Evolutionary conservation across 176 grass and related monocot genomes (phyloP).

Genomic region (Puya raimondii): DNA sequence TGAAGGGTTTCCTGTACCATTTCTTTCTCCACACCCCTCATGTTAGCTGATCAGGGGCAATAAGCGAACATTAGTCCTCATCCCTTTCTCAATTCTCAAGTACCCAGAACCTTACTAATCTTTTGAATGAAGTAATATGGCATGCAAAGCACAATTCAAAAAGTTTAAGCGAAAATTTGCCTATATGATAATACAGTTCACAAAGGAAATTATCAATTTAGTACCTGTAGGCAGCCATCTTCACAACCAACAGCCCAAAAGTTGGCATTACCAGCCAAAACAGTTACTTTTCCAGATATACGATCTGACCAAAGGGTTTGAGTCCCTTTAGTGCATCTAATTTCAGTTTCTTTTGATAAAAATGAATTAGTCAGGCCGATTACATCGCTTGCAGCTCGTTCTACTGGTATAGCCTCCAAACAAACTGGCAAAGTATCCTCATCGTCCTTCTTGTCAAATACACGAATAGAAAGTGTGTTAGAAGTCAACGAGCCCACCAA

Average conservation of each 20-base stretch:
- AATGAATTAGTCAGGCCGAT: slow-evolving; percentile 46
- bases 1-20: neutral
- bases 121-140: neutral
- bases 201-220: neutral
- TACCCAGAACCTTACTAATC: neutral
- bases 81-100: neutral
- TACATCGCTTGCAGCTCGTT: slow-evolving; percentile 54
- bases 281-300: slow-evolving; percentile 80
- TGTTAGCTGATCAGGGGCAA: neutral
- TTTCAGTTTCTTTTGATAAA: slow-evolving; percentile 71
- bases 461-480: slow-evolving; percentile 39
- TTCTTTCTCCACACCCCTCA: neutral
- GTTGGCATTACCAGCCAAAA: slow-evolving; percentile 87
- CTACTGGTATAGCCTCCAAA: slow-evolving; percentile 69
- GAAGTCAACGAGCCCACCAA: slow-evolving; percentile 25
- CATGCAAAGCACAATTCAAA: neutral
- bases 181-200: neutral
- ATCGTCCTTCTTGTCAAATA: slow-evolving; percentile 46
- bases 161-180: neutral
- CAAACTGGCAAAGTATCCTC: slow-evolving; percentile 42
- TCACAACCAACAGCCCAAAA: slow-evolving; percentile 91
- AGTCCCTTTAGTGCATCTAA: slow-evolving; percentile 58
- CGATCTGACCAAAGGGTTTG: slow-evolving; percentile 81
- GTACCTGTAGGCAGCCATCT: slow-evolving; percentile 94
- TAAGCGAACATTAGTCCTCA: neutral